Conservation (phyloP, 2,329 filamentous ascomycete species). For the Cercospora sesami region DNA sequence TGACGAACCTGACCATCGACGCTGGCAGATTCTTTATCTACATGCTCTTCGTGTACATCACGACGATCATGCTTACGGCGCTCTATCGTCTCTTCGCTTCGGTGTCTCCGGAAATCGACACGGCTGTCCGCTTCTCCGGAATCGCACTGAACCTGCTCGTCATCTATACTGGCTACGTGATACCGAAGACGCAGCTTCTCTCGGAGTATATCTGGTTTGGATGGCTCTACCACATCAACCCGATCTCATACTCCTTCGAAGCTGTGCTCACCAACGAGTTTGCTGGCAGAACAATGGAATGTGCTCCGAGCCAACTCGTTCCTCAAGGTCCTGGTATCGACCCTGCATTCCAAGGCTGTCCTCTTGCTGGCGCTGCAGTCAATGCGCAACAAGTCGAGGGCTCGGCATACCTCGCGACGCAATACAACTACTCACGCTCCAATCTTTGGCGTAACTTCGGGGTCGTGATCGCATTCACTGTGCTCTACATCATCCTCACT, state of each 20-base stretch:
- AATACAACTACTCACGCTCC: conserved; percentile 58
- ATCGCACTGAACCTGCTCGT: conserved; percentile 63
- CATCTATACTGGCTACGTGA: conserved; percentile 68
- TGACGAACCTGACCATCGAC: conserved; percentile 59
- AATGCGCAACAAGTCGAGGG: conserved; percentile 56
- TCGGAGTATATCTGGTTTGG: conserved; percentile 65
- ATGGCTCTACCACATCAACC: conserved; percentile 57
- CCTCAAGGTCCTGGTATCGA: conserved; percentile 59
- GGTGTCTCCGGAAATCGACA: conserved; percentile 63
- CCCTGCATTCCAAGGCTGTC: conserved; percentile 62
- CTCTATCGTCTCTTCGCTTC: conserved; percentile 68
- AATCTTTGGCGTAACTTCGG: conserved; percentile 74
- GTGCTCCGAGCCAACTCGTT: conserved; percentile 59
- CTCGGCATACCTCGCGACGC: conserved; percentile 54
- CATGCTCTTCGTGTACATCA: conserved; percentile 64
- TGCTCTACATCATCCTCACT: conserved; percentile 73
- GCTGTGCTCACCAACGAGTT: conserved; percentile 69
- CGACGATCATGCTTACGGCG: conserved; percentile 62
- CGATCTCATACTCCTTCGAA: conserved; percentile 63
- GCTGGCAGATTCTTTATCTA: conserved; percentile 67
- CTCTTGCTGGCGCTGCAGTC: conserved; percentile 58
- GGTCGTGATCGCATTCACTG: conserved; percentile 71
- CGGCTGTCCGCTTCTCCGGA: conserved; percentile 65
- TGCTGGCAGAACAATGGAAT: conserved; percentile 57
- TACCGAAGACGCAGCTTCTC: conserved; percentile 62